Evolutionary conservation across 139 green algal genomes (phyloP).

Genomic region (Micromonas pusilla): DNA sequence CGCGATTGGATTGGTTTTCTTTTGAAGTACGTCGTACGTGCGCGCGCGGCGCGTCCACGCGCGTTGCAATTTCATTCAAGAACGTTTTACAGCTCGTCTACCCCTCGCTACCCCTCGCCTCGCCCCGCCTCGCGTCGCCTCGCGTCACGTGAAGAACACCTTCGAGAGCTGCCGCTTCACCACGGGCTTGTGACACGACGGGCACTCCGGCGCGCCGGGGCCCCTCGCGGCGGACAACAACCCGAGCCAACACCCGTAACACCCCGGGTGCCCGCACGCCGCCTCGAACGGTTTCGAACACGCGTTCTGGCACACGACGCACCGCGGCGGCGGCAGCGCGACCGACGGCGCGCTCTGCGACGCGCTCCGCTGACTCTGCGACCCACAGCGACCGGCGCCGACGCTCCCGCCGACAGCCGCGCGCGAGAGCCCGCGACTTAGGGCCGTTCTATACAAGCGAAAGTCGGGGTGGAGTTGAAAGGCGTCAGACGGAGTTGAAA

Average conservation of each 20-base stretch:
- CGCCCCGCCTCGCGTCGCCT: too few species aligned
- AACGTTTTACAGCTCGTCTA: background rate
- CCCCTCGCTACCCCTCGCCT: background rate
- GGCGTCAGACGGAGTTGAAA: too few species aligned
- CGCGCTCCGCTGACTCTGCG: background rate
- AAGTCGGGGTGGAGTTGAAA: too few species aligned
- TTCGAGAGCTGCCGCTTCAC: slow-evolving; percentile 10
- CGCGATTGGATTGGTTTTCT: too few species aligned
- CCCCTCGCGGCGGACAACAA: background rate
- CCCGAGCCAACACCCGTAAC: slow-evolving; percentile 6
- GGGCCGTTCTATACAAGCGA: too few species aligned
- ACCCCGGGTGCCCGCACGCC: slow-evolving; percentile 9
- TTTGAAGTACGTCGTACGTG: too few species aligned
- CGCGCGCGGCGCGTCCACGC: too few species aligned
- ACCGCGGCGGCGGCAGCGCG: background rate
- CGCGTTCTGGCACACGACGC: background rate
- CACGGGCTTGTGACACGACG: background rate
- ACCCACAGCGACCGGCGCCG: background rate
- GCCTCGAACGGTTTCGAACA: slow-evolving; percentile 3
- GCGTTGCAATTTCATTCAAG: background rate
- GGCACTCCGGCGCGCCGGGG: background rate
- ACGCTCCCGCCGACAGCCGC: too few species aligned
- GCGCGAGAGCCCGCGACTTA: too few species aligned
- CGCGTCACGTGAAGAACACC: slow-evolving; percentile 9
- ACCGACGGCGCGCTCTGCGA: background rate